Base-by-base conservation (phyloP, 371 early-diverging fungal genomes). In the Blyttiomyces sp. region DNA sequence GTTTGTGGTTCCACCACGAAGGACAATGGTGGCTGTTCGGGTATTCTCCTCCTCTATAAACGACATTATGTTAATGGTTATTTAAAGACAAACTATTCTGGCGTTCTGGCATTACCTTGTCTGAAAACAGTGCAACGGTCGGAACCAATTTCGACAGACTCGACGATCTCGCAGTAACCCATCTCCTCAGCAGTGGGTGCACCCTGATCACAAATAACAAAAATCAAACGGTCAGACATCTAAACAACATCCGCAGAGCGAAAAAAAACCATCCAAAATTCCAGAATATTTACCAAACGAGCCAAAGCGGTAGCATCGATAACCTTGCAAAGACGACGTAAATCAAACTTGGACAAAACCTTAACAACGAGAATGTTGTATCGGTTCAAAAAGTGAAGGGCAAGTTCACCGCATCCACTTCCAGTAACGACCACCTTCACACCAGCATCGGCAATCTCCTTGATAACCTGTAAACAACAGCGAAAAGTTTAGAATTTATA, bases 1-100 rank as follows among this genome's bases (percentile, higher is more conserved):
- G 80, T 98, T 97, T 74, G 88, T 89, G n/a, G 98, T 99, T 4
- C 93, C 95, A 54, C 99, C 99, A 67, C 99, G 92, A 43, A 99
- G 81, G 27, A 99, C 92, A 69, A 99, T 91, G 17, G 98, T 98
- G 34, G 93, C 90, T 30, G 95, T 93, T 71, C 87, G 90, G 31
- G 89, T 85, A 51, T 74, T 73, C 62, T 87, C 88, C 49, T 78
- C 81, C 51, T 91, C 90, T 43, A 6, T 9, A 33, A 53, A 34
- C 32, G 49, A 31, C 11, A 35, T 19, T 39, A 0, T n/a, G 21
- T 17, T 54, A 42, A n/a, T 36, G 19, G 11, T 23, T 16, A 11
- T 43, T 11, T 7, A 13, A n/a, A 54, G 9, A 26, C 27, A 51
- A n/a, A n/a, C n/a, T n/a, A n/a, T n/a, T n/a, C n/a, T 16, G 17